These are phyloP conservation scores for Colletotrichum theobromicola DNA, from an alignment of 2,329 filamentous ascomycete species.

Conservation along the genomic window DNA sequence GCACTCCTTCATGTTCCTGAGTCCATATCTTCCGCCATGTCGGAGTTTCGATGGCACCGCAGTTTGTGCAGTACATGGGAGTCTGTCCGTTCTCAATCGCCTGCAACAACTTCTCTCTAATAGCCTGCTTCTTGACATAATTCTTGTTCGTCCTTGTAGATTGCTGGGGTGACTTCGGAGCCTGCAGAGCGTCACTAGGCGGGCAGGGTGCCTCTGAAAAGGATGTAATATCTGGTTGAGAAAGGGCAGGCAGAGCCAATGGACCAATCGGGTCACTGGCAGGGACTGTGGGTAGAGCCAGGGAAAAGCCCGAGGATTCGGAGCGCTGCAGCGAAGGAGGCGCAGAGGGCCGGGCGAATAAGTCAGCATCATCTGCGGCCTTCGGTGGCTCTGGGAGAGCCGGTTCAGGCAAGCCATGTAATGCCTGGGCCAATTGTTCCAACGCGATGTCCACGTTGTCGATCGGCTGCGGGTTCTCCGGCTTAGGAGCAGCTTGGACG, in stretches of 20 bases:
- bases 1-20: slow-evolving; percentile 74
- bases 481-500: slow-evolving; percentile 8
- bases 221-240: slow-evolving; percentile 6
- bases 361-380: background rate
- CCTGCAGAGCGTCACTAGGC: slow-evolving; percentile 45
- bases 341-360: slow-evolving; percentile 7
- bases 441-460: slow-evolving; percentile 6
- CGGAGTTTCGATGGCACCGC: slow-evolving; percentile 92
- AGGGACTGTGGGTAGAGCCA: slow-evolving; percentile 39
- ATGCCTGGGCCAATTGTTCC: slow-evolving; percentile 6
- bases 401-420: background rate
- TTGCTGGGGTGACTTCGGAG: slow-evolving; percentile 40
- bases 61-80: slow-evolving; percentile 90
- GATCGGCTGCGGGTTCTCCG: background rate
- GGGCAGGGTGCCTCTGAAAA: slow-evolving; percentile 46
- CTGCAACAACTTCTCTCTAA: slow-evolving; percentile 62
- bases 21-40: slow-evolving; percentile 95
- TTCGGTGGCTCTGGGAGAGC: background rate
- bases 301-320: slow-evolving; percentile 31
- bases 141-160: slow-evolving; percentile 64
- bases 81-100: slow-evolving; percentile 80
- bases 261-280: slow-evolving; percentile 31
- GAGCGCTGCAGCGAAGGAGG: slow-evolving; percentile 7
- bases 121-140: slow-evolving; percentile 65
- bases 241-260: slow-evolving; percentile 35